Conservation (phyloP, 78 protist genomes). For the Emiliania huxleyi region DNA sequence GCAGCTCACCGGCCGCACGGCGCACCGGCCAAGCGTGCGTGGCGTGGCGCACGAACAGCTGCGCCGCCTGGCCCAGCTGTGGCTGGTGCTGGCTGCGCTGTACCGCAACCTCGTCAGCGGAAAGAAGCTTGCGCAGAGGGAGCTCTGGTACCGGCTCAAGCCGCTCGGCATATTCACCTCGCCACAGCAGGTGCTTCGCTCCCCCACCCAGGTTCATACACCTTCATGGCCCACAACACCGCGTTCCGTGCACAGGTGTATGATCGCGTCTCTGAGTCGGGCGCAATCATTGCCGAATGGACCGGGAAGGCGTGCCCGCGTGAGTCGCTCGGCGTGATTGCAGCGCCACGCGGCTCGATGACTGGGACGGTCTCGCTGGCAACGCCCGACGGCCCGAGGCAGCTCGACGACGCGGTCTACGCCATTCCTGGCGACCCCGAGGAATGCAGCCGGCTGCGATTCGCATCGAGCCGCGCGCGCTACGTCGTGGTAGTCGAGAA, state of each 20-base stretch:
- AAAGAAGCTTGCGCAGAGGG: neutral
- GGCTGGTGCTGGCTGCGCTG: neutral
- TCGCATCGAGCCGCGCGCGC: neutral
- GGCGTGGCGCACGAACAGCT: no score
- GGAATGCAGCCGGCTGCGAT: neutral
- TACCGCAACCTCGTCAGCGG: neutral
- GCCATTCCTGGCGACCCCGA: neutral
- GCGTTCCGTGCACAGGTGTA: neutral
- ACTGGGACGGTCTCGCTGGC: neutral
- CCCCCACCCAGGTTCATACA: no score
- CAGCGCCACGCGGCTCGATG: neutral
- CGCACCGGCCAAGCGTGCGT: no score
- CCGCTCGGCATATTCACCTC: neutral
- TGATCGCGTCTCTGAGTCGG: neutral
- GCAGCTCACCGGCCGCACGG: no score
- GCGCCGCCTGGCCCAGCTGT: neutral
- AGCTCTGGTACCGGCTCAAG: constrained; percentile 16
- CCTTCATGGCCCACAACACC: no score
- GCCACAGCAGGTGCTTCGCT: no score
- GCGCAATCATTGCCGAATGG: neutral
- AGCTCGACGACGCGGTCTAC: neutral
- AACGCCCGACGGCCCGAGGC: neutral
- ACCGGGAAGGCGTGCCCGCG: neutral
- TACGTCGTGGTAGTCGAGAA: constrained; percentile 39
- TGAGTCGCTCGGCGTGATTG: constrained; percentile 1